phyloP scores from a whole-genome alignment of 495 filamentous ascomycete genomes.

The Aspergillus mulundensis region DNA sequence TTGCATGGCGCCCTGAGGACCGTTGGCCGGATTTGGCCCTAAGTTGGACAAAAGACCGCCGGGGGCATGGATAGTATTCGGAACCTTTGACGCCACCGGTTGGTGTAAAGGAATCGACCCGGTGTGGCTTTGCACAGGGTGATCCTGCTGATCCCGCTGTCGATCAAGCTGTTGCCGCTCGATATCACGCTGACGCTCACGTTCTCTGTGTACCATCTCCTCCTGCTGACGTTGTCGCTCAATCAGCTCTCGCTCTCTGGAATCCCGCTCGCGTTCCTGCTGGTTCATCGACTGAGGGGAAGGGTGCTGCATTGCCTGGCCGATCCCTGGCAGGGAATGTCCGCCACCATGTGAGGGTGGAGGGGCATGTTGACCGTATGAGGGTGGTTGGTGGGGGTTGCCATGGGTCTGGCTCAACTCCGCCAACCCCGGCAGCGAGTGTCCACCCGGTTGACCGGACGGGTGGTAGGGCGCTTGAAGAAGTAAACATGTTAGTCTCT shows the following conservation, averaged over 20 bases:
- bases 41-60: conserved; percentile 79
- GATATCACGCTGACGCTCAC: conserved; percentile 63
- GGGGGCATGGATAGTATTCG: conserved; percentile 79
- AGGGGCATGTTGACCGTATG: conserved; percentile 41
- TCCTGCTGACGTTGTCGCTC: conserved; percentile 54
- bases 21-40: conserved; percentile 50
- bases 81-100: conserved; percentile 76
- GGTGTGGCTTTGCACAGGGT: conserved; percentile 77
- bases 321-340: conserved; percentile 50
- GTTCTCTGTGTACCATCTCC: conserved; percentile 55
- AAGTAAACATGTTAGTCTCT: conserved; percentile 28
- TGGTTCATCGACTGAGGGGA: conserved; percentile 49
- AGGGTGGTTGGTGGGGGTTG: conserved; percentile 46
- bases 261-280: conserved; percentile 51
- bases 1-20: conserved; percentile 55
- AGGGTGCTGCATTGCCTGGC: conserved; percentile 49
- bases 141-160: conserved; percentile 50
- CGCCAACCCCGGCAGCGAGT: conserved; percentile 49
- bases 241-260: conserved; percentile 45
- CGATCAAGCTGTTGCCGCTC: conserved; percentile 53
- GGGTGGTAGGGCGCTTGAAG: conserved; percentile 41
- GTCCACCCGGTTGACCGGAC: conserved; percentile 42
- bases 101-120: conserved; percentile 86
- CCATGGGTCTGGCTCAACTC: conserved; percentile 49
- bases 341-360: conserved; percentile 39